phyloP scores from a whole-genome alignment of 441 rosid genomes.

The Pelargonium exstipulatum region DNA sequence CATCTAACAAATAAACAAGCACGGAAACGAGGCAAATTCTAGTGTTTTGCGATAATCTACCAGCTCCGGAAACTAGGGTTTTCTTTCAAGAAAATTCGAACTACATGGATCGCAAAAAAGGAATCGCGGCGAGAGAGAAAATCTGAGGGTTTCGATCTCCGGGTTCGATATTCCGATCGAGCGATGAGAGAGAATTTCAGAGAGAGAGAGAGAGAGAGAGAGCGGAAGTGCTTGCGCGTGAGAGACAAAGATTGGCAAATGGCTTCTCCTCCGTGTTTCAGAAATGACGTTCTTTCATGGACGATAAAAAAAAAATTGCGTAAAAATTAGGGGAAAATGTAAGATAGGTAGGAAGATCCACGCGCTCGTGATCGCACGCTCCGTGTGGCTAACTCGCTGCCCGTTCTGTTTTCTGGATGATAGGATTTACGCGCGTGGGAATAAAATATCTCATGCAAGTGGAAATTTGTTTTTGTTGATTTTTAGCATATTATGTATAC shows the following conservation, averaged over 20 bases:
- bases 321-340: too few relatives aligned
- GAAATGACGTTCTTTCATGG: conserved; percentile 1
- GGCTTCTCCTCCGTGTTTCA: not conserved
- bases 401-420: not conserved
- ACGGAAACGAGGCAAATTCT: conserved; percentile 21
- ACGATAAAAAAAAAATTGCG: not conserved
- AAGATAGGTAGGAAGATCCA: not conserved
- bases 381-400: not conserved
- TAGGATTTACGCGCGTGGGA: conserved; percentile 1
- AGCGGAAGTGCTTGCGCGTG: conserved; percentile 4
- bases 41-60: conserved; percentile 34
- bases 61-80: conserved; percentile 36
- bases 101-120: conserved; percentile 25
- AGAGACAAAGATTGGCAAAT: conserved; percentile 3
- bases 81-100: conserved; percentile 15
- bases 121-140: not conserved
- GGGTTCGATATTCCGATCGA: conserved; percentile 22
- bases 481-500: too few relatives aligned
- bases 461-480: not conserved
- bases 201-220: conserved; percentile 18
- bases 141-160: conserved; percentile 34
- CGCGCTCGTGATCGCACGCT: not conserved
- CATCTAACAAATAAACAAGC: conserved; percentile 21
- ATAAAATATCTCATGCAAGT: not conserved
- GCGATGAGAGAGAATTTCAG: conserved; percentile 19